Evolutionary conservation across 2,329 filamentous ascomycete species (phyloP).

Genomic region (Exophiala phaeomuriformis): DNA sequence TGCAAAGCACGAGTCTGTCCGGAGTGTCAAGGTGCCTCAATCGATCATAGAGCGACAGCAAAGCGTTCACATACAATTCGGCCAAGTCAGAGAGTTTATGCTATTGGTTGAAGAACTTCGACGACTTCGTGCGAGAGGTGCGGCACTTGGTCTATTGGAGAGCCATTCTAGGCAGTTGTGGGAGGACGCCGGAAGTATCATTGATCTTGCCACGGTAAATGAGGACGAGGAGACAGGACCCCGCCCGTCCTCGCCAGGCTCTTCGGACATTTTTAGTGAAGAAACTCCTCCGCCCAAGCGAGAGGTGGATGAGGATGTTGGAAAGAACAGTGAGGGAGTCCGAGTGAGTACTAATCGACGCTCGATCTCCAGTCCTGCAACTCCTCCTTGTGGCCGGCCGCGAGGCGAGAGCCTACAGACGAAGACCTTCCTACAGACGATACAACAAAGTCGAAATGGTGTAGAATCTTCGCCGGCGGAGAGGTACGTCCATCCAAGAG

Average conservation of each 20-base stretch:
- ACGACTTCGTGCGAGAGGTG: constrained; percentile 51
- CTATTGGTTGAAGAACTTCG: constrained; percentile 59
- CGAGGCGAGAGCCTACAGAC: constrained; percentile 53
- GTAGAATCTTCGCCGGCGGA: constrained; percentile 29
- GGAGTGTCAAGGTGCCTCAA: constrained; percentile 48
- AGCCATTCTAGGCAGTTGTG: constrained; percentile 50
- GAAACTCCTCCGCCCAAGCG: constrained; percentile 19
- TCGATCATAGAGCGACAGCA: constrained; percentile 58
- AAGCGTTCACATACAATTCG: constrained; percentile 59
- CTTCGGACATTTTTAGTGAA: constrained; percentile 51
- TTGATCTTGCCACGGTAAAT: constrained; percentile 58
- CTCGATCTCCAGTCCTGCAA: constrained; percentile 25
- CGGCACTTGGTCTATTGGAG: constrained; percentile 46
- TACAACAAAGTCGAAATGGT: constrained; percentile 45
- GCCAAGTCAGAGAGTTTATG: constrained; percentile 57
- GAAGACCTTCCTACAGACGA: constrained; percentile 55
- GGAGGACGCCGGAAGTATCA: constrained; percentile 60
- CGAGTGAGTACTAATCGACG: constrained; percentile 18
- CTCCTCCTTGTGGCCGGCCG: constrained; percentile 36
- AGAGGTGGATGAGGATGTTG: constrained; percentile 11
- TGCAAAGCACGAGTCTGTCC: constrained; percentile 25
- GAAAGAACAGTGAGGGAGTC: background rate
- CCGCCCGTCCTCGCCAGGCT: constrained; percentile 48
- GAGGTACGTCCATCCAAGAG: constrained; percentile 29
- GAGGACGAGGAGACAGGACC: constrained; percentile 49